Conservation (phyloP, 306 rosid genomes). For the Biancaea sappan region DNA sequence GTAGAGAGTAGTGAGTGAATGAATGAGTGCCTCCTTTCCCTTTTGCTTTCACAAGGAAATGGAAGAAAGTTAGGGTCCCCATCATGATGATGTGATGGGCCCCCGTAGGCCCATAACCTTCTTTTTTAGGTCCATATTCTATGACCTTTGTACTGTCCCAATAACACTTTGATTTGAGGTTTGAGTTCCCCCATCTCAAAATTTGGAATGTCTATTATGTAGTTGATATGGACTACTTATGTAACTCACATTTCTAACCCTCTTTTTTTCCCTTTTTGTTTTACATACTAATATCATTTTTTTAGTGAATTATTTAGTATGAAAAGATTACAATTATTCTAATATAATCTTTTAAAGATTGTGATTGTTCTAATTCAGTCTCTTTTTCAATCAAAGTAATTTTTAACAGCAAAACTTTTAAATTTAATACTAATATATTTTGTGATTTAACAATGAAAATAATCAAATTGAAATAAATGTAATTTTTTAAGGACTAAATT, state of each 20-base stretch:
- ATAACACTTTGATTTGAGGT: slow-evolving; percentile 33
- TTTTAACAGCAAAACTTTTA: too few relatives aligned
- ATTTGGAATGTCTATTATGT: slow-evolving; percentile 51
- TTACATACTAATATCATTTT: too few relatives aligned
- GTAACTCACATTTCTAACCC: slow-evolving; percentile 54
- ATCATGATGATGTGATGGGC: slow-evolving; percentile 44
- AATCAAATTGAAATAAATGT: too few relatives aligned
- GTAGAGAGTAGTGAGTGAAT: too few relatives aligned
- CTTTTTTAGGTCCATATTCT: slow-evolving; percentile 61
- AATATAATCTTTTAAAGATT: too few relatives aligned
- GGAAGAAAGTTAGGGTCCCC: slow-evolving; percentile 66
- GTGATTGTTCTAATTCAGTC: too few relatives aligned
- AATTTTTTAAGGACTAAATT: too few relatives aligned
- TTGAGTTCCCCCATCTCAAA: slow-evolving; percentile 51
- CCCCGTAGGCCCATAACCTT: slow-evolving; percentile 43
- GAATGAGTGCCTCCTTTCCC: slow-evolving; percentile 71
- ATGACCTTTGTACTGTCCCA: slow-evolving; percentile 58
- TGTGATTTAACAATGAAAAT: too few relatives aligned
- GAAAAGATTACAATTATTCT: too few relatives aligned
- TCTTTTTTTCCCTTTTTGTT: background rate
- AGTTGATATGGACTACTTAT: slow-evolving; percentile 55
- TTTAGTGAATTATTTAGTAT: too few relatives aligned
- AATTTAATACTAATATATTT: too few relatives aligned
- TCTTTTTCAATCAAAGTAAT: too few relatives aligned
- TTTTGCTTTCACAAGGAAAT: slow-evolving; percentile 66